These are phyloP conservation scores for Ceratorhiza oryzae-sativae DNA, from an alignment of 1,284 basidiomycete genomes.

Conservation along the genomic window DNA sequence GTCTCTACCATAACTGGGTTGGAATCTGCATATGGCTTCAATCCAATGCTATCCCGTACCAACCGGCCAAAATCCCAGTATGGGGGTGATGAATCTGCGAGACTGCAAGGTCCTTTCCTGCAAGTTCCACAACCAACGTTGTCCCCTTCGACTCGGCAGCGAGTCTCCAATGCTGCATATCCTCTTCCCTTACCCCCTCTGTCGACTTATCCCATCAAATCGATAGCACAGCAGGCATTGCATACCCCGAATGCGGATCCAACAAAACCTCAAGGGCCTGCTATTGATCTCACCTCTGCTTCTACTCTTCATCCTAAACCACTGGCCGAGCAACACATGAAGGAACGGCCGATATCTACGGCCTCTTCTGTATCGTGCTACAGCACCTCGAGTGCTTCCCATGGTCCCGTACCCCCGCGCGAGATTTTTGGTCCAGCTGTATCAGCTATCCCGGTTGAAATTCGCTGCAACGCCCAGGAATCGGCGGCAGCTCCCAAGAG, in stretches of 20 bases:
- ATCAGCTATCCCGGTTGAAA: neutral
- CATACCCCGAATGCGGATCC: neutral
- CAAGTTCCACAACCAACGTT: constrained; percentile 3
- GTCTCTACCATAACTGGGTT: constrained; percentile 5
- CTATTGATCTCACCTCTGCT: neutral
- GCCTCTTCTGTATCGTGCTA: constrained; percentile 21
- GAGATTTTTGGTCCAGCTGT: constrained; percentile 2
- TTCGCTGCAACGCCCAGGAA: neutral
- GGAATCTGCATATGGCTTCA: neutral
- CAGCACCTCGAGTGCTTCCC: constrained; percentile 36
- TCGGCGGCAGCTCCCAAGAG: neutral
- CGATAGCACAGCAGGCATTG: neutral
- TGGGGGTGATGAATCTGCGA: neutral
- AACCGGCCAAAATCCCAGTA: constrained; percentile 6
- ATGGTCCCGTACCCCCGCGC: constrained; percentile 24
- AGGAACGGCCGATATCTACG: constrained; percentile 19
- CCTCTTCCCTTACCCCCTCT: constrained; percentile 28
- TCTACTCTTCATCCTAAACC: neutral
- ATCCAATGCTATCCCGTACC: neutral
- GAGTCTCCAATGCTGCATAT: constrained; percentile 22
- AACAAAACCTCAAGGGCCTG: neutral
- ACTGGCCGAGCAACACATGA: neutral
- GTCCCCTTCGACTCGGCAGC: constrained; percentile 30
- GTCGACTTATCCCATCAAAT: constrained; percentile 33
- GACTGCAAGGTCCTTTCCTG: neutral